These are phyloP conservation scores for Cryphonectria naterciae DNA, from an alignment of 2,329 filamentous ascomycete genomes.

Conservation along the genomic window DNA sequence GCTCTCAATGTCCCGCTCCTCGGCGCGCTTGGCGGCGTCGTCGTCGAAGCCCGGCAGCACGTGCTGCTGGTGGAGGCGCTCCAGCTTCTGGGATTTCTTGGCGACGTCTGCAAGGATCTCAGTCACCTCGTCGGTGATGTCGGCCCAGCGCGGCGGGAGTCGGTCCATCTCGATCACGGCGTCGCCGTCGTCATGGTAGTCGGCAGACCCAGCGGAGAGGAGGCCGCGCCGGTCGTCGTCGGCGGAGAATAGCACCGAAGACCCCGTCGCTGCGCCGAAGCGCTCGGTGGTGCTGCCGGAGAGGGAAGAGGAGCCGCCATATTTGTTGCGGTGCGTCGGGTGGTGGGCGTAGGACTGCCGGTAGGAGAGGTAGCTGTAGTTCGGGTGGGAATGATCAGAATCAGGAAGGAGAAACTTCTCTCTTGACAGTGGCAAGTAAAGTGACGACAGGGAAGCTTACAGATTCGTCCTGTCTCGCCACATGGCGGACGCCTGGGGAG, in stretches of 20 bases:
- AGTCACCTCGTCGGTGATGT: conserved; percentile 90
- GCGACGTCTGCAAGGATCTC: conserved; percentile 81
- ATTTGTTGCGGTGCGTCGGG: conserved; percentile 81
- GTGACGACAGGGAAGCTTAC: conserved; percentile 55
- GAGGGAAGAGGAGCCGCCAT: conserved; percentile 51
- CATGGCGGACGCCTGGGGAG: conserved; percentile 69
- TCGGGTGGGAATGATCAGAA: not conserved
- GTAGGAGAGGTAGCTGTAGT: conserved; percentile 89
- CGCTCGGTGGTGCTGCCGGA: conserved; percentile 60
- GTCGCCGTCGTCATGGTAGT: conserved; percentile 84
- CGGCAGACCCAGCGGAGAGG: conserved; percentile 77
- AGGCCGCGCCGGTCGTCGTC: conserved; percentile 70
- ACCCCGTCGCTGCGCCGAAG: conserved; percentile 49
- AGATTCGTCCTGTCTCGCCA: conserved; percentile 99
- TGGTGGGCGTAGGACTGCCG: conserved; percentile 98
- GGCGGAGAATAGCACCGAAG: conserved; percentile 60
- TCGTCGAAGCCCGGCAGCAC: conserved; percentile 96
- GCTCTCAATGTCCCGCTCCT: conserved; percentile 88
- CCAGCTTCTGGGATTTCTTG: conserved; percentile 80
- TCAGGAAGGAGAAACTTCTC: conserved; percentile 1
- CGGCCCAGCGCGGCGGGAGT: conserved; percentile 92
- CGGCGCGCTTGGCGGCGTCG: conserved; percentile 82
- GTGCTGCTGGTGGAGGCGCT: conserved; percentile 95
- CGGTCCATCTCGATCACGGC: conserved; percentile 98
- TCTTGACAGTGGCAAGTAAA: conserved; percentile 25